Evolutionary conservation across 108 stramenopile species (phyloP).

Genomic region (Nannochloropsis gaditana): DNA sequence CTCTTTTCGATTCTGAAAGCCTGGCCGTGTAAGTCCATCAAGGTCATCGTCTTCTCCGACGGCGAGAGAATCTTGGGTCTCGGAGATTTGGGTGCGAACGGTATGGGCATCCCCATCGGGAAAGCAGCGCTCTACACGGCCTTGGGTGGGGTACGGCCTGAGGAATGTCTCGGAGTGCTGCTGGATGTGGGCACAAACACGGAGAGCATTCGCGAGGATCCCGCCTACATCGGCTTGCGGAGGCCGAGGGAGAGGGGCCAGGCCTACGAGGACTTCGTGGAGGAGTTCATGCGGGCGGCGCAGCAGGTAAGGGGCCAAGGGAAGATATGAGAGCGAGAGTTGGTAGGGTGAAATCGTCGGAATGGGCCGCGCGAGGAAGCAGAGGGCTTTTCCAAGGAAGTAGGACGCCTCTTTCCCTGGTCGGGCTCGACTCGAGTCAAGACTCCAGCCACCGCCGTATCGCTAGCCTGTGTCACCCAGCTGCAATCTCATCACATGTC

Average conservation of each 20-base stretch:
- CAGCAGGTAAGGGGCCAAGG: slow-evolving; percentile 84
- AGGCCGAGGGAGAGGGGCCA: slow-evolving; percentile 67
- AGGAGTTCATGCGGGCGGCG: slow-evolving; percentile 93
- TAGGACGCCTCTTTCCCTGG: no score
- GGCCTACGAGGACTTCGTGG: slow-evolving; percentile 74
- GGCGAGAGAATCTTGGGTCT: slow-evolving; percentile 90
- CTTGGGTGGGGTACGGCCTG: slow-evolving; percentile 92
- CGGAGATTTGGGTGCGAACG: slow-evolving; percentile 91
- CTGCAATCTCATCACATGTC: background rate
- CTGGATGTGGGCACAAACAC: slow-evolving; percentile 98
- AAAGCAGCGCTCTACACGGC: slow-evolving; percentile 91
- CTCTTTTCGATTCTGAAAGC: slow-evolving; percentile 91
- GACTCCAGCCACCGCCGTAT: no score
- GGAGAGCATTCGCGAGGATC: slow-evolving; percentile 70
- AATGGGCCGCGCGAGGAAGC: background rate
- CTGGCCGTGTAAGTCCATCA: slow-evolving; percentile 81
- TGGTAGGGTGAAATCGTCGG: no score
- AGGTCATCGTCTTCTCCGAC: slow-evolving; percentile 93
- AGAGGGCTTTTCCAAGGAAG: background rate
- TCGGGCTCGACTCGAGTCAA: no score
- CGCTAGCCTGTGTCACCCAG: no score
- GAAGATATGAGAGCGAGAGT: slow-evolving; percentile 2
- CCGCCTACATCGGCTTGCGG: slow-evolving; percentile 84
- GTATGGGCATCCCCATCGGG: slow-evolving; percentile 92
- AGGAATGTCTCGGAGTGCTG: slow-evolving; percentile 85